phyloP scores from a whole-genome alignment of 345 rosid species.

The Bruguiera parviflora region DNA sequence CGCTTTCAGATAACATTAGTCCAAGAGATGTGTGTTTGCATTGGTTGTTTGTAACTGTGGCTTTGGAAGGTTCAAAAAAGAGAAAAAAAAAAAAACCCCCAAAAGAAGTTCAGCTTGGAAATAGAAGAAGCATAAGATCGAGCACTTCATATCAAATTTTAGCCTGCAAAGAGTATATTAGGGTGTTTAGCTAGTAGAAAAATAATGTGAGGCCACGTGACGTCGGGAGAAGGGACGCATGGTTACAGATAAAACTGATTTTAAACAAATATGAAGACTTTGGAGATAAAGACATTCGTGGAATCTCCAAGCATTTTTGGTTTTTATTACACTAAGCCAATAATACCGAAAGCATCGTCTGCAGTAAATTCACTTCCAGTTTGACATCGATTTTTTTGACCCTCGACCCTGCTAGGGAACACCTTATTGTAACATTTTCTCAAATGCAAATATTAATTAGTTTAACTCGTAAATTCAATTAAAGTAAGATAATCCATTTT shows the following conservation, averaged over 20 bases:
- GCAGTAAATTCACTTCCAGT: neutral
- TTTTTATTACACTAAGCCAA: neutral
- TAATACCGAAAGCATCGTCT: neutral
- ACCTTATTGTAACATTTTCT: no score
- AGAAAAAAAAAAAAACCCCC: slow-evolving; percentile 11
- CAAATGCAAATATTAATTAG: no score
- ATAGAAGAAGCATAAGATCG: neutral
- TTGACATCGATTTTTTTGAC: no score
- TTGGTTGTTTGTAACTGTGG: neutral
- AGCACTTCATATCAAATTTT: neutral
- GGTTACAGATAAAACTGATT: neutral
- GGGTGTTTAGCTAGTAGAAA: no score
- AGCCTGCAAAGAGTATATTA: slow-evolving; percentile 15
- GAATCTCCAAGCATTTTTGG: neutral
- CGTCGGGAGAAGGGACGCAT: neutral
- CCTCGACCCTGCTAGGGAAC: no score
- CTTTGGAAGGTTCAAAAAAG: neutral
- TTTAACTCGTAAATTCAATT: no score
- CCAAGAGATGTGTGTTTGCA: neutral
- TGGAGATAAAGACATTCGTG: neutral
- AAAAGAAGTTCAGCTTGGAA: slow-evolving; percentile 9
- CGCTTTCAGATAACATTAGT: neutral
- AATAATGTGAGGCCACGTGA: neutral
- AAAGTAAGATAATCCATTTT: no score
- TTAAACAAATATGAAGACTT: neutral